phyloP scores from a whole-genome alignment of 352 stramenopile genomes.

The Thalassiosira hispida region DNA sequence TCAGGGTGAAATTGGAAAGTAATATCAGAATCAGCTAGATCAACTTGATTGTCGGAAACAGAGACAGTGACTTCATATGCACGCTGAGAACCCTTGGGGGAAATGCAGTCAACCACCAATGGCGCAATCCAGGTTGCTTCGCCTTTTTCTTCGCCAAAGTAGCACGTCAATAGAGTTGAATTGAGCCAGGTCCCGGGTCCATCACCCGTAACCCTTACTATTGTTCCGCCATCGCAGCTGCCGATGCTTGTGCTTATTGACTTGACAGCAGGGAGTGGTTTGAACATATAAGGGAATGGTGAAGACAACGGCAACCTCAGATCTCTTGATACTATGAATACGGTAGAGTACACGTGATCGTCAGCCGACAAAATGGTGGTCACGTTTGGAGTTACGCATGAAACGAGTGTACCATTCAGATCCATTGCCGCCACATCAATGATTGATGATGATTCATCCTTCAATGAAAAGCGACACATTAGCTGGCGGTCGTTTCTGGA shows the following conservation, averaged over 20 bases:
- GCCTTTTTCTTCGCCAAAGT: slow-evolving; percentile 27
- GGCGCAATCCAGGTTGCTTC: slow-evolving; percentile 33
- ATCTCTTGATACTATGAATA: slow-evolving; percentile 7
- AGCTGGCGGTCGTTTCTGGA: neutral
- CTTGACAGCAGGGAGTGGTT: slow-evolving; percentile 19
- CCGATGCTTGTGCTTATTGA: slow-evolving; percentile 15
- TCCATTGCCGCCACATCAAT: slow-evolving; percentile 5
- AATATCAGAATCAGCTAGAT: neutral
- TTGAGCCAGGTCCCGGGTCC: slow-evolving; percentile 31
- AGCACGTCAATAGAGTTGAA: slow-evolving; percentile 24
- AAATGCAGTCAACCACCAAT: slow-evolving; percentile 28
- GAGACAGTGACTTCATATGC: slow-evolving; percentile 8
- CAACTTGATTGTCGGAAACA: slow-evolving; percentile 35
- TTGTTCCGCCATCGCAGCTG: slow-evolving; percentile 27
- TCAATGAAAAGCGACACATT: slow-evolving; percentile 14
- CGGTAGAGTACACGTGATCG: slow-evolving; percentile 17
- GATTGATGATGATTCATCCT: neutral
- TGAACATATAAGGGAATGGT: slow-evolving; percentile 33
- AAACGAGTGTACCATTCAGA: slow-evolving; percentile 1
- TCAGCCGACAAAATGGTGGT: neutral
- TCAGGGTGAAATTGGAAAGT: slow-evolving; percentile 11
- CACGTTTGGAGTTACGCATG: slow-evolving; percentile 33
- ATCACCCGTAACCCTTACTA: slow-evolving; percentile 13
- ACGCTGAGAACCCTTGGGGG: neutral
- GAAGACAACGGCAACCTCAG: neutral